Evolutionary conservation across 2,329 filamentous ascomycete species (phyloP).

Genomic region (Verruconis gallopava): DNA sequence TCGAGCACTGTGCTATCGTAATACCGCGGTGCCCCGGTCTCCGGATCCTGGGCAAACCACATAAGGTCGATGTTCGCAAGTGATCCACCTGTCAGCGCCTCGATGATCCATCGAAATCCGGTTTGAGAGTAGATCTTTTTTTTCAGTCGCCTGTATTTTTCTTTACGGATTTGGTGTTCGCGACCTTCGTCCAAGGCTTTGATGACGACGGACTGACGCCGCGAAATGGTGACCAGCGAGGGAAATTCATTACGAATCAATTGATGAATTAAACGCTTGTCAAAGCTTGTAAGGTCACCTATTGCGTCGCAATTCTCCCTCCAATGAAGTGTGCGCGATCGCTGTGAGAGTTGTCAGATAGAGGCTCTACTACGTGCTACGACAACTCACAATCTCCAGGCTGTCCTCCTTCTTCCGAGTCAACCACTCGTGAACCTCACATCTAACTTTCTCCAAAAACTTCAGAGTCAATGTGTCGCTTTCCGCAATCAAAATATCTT

Average conservation of each 20-base stretch:
- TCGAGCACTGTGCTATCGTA: constrained; percentile 1
- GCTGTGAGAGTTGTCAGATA: neutral
- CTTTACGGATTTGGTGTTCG: constrained; percentile 20
- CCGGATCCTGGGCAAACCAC: constrained; percentile 23
- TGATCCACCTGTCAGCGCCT: constrained; percentile 29
- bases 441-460: constrained; percentile 35
- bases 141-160: constrained; percentile 14
- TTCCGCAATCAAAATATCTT: constrained; percentile 36
- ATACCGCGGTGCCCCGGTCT: constrained; percentile 16
- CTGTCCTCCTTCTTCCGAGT: constrained; percentile 15
- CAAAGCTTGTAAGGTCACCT: constrained; percentile 31
- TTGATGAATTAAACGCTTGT: constrained; percentile 53
- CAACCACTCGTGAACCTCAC: constrained; percentile 36
- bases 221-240: constrained; percentile 27
- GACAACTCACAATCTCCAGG: neutral
- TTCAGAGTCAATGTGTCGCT: constrained; percentile 39
- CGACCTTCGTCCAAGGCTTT: constrained; percentile 28
- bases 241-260: constrained; percentile 49
- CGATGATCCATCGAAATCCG: constrained; percentile 38
- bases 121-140: constrained; percentile 27
- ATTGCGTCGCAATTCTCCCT: neutral
- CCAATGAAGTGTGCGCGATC: constrained; percentile 4
- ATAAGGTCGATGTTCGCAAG: constrained; percentile 24
- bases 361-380: neutral
- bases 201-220: constrained; percentile 31